Percentiles rank a stretch among this genome's conserved stretches.
These are phyloP conservation scores for Aspergillus haitiensis DNA, from an alignment of 495 filamentous ascomycete genomes.

Conservation along the genomic window DNA sequence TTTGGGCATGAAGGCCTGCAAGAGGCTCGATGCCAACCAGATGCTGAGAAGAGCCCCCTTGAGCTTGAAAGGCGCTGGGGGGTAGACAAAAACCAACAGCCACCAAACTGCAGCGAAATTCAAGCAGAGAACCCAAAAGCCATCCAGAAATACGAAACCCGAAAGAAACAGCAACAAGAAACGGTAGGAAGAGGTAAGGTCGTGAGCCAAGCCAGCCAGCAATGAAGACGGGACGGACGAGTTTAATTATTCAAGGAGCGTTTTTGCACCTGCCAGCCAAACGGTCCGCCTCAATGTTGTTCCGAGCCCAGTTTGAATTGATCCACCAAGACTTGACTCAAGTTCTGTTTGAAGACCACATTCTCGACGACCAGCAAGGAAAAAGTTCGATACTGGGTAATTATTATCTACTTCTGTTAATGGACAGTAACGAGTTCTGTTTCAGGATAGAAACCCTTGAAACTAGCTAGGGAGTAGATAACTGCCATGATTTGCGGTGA, in stretches of 20 bases:
- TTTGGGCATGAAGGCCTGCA: constrained; percentile 13
- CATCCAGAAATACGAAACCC: constrained; percentile 12
- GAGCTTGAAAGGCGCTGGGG: not conserved
- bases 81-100: constrained; percentile 20
- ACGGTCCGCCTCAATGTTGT: constrained; percentile 27
- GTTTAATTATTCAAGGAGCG: constrained; percentile 2
- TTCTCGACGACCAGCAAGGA: constrained; percentile 2
- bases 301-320: constrained; percentile 24
- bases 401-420: too few relatives aligned
- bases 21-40: constrained; percentile 14
- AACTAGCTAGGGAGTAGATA: too few relatives aligned
- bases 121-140: constrained; percentile 16
- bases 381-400: not conserved
- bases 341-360: not conserved
- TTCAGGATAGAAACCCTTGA: too few relatives aligned
- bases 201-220: constrained; percentile 17
- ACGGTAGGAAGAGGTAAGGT: constrained; percentile 10
- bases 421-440: too few relatives aligned
- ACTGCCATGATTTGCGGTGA: too few relatives aligned
- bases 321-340: constrained; percentile 9
- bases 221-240: constrained; percentile 1
- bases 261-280: constrained; percentile 2
- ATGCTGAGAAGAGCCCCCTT: constrained; percentile 18
- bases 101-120: constrained; percentile 22
- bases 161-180: not conserved